Conservation (phyloP, 2,329 filamentous ascomycete species). For the Pseudopyricularia cyperi region DNA sequence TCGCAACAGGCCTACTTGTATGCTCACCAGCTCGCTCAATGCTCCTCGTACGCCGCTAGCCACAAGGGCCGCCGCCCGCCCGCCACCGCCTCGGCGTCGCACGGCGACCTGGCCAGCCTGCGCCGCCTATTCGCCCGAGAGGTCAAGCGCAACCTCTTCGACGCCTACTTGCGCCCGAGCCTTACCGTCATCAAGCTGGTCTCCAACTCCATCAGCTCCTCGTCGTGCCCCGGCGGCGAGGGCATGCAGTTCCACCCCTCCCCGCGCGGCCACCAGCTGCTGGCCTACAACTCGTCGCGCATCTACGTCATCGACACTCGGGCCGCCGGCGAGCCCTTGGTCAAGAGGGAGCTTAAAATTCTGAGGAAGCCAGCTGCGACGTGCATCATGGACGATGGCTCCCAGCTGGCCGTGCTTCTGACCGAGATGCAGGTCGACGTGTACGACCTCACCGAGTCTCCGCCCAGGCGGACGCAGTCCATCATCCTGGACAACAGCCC, state of each 20-base stretch:
- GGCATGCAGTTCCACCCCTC: slow-evolving; percentile 77
- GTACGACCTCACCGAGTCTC: slow-evolving; percentile 55
- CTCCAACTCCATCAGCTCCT: slow-evolving; percentile 73
- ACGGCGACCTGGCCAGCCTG: slow-evolving; percentile 40
- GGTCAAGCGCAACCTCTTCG: slow-evolving; percentile 65
- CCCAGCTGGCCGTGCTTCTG: slow-evolving; percentile 64
- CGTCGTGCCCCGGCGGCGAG: slow-evolving; percentile 70
- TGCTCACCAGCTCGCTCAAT: slow-evolving; percentile 46
- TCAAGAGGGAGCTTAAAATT: slow-evolving; percentile 70
- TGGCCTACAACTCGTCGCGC: slow-evolving; percentile 75
- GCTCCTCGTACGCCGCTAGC: slow-evolving; percentile 43
- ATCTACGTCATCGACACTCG: slow-evolving; percentile 67
- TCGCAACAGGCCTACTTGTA: slow-evolving; percentile 53
- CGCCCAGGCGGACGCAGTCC: slow-evolving; percentile 59
- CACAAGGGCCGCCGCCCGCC: slow-evolving; percentile 22
- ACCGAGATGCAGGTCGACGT: slow-evolving; percentile 75
- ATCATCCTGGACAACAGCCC: slow-evolving; percentile 69
- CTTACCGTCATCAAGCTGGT: slow-evolving; percentile 67
- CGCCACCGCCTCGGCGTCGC: slow-evolving; percentile 21
- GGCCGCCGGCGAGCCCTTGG: slow-evolving; percentile 37
- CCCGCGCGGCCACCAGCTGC: slow-evolving; percentile 57
- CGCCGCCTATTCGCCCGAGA: slow-evolving; percentile 56
- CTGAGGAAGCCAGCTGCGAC: slow-evolving; percentile 61
- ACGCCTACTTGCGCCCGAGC: slow-evolving; percentile 58
- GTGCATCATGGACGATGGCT: slow-evolving; percentile 68